Conservation (phyloP, 1,284 basidiomycete species). For the Ustilago esculenta region DNA sequence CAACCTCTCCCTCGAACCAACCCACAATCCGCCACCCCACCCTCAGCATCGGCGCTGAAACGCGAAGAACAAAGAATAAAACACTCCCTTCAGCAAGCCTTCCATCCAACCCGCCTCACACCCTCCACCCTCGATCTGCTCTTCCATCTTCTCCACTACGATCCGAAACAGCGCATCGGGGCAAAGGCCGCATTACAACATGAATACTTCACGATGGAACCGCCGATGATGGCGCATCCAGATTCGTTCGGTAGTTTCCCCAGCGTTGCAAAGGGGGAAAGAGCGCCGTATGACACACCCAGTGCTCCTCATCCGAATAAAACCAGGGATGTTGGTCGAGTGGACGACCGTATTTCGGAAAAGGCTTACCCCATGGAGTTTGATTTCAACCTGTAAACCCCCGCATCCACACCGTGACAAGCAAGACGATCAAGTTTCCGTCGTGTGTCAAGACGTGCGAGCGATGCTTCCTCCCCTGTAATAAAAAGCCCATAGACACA, state of each 20-base stretch:
- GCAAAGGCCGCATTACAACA: slow-evolving; percentile 89
- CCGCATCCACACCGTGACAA: too few relatives aligned
- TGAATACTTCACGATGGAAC: slow-evolving; percentile 86
- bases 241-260: slow-evolving; percentile 96
- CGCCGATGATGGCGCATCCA: slow-evolving; percentile 94
- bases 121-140: slow-evolving; percentile 83
- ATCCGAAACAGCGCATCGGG: slow-evolving; percentile 82
- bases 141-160: slow-evolving; percentile 83
- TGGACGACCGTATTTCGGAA: too few relatives aligned
- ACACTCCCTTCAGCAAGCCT: slow-evolving; percentile 73
- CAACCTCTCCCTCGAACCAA: slow-evolving; percentile 70
- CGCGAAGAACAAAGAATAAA: slow-evolving; percentile 27
- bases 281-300: neutral
- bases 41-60: neutral
- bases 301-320: too few relatives aligned
- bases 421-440: too few relatives aligned
- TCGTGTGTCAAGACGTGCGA: too few relatives aligned
- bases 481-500: too few relatives aligned
- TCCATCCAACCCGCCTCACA: slow-evolving; percentile 71
- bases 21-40: neutral
- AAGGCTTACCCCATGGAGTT: slow-evolving; percentile 32
- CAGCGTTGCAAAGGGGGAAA: slow-evolving; percentile 94
- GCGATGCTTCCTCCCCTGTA: too few relatives aligned
- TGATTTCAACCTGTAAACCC: slow-evolving; percentile 14
- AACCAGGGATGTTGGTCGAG: too few relatives aligned